Evolutionary conservation across 1,284 basidiomycete genomes (phyloP).

Genomic region (Trichosporon sp.): DNA sequence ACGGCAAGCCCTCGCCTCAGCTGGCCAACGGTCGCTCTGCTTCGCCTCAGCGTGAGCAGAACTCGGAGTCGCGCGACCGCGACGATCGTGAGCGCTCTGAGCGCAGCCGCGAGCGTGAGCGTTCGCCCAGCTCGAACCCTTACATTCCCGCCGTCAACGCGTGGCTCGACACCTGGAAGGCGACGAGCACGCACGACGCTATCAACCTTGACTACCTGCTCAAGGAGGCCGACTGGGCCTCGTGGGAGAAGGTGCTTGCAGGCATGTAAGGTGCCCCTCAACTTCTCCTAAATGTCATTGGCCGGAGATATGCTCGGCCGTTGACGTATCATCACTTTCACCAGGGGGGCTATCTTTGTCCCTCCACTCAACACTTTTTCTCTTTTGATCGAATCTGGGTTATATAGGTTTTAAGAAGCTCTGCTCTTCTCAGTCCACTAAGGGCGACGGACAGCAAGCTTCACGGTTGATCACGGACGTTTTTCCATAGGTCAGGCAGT

Average conservation of each 20-base stretch:
- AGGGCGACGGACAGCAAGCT: neutral
- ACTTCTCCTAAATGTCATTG: too few relatives aligned
- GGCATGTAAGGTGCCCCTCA: conserved; percentile 23
- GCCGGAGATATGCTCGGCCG: too few relatives aligned
- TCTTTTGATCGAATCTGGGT: neutral
- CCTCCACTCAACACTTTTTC: neutral
- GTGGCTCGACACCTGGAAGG: conserved; percentile 33
- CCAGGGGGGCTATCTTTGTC: neutral
- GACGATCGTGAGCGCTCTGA: conserved; percentile 8
- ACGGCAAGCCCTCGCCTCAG: conserved; percentile 1
- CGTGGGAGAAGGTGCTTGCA: conserved; percentile 34
- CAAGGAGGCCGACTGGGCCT: conserved; percentile 35
- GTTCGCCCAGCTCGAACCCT: conserved; percentile 3
- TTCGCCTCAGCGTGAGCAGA: neutral
- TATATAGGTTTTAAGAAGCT: neutral
- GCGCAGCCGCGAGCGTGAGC: neutral
- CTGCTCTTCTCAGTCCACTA: neutral
- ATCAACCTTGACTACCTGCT: conserved; percentile 35
- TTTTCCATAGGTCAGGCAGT: neutral
- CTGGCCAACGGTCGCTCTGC: conserved; percentile 5
- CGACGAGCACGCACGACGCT: conserved; percentile 13
- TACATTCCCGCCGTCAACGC: conserved; percentile 10
- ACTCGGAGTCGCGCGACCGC: neutral
- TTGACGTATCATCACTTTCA: neutral
- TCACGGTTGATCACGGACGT: neutral